Evolutionary conservation across 805 yeast species (phyloP).

Genomic region (Candida gorgasii): DNA sequence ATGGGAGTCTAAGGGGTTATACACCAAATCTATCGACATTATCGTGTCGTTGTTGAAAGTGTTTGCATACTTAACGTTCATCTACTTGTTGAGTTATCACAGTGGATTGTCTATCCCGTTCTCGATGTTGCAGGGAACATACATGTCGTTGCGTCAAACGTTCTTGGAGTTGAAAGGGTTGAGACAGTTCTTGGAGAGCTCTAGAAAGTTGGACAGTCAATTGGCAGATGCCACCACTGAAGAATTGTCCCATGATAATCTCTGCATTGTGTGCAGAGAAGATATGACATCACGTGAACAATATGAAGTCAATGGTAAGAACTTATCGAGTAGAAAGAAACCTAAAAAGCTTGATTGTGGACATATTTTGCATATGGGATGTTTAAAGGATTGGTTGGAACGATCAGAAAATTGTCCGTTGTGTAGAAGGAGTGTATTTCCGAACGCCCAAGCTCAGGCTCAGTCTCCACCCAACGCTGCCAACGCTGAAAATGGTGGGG

Average conservation of each 20-base stretch:
- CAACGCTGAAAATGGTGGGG: not conserved
- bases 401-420: constrained; percentile 92
- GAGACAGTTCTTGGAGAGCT: constrained; percentile 52
- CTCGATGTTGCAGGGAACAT: constrained; percentile 44
- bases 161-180: constrained; percentile 41
- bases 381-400: constrained; percentile 90
- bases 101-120: constrained; percentile 35
- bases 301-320: constrained; percentile 26
- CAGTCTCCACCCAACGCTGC: too few relatives aligned
- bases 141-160: constrained; percentile 40
- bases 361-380: constrained; percentile 86
- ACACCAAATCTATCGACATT: constrained; percentile 58
- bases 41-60: constrained; percentile 43
- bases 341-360: constrained; percentile 84
- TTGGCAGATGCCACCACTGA: constrained; percentile 61
- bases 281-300: constrained; percentile 62
- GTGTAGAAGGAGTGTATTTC: constrained; percentile 70
- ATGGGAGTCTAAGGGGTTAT: constrained; percentile 72
- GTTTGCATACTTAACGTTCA: constrained; percentile 29
- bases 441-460: too few relatives aligned
- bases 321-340: constrained; percentile 36
- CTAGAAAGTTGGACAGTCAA: constrained; percentile 63
- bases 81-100: constrained; percentile 35
- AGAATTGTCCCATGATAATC: constrained; percentile 59
- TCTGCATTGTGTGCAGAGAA: constrained; percentile 89